Evolutionary conservation across 257 asterid genomes (phyloP), one percentile per base, ranked within the genome.

Genomic region (Solanum corneliomulleri): DNA sequence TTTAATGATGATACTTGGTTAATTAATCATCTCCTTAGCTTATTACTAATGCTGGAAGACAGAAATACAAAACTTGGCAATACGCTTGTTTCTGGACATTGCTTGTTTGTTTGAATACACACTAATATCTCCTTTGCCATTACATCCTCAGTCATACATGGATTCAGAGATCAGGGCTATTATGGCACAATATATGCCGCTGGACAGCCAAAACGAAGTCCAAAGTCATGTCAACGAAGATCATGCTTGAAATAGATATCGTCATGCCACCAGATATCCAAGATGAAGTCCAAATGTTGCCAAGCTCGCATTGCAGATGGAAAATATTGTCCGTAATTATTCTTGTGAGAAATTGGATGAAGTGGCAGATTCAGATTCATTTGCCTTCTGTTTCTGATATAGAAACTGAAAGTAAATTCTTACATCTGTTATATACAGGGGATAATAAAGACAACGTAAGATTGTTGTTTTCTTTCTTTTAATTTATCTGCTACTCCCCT

Each of bases 141-240:
- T 89, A 87, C 60, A 74, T 84, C 86, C 89, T 66, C 95, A 95
- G 98, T 89, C 97, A 18, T 96, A 96, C 82, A 96, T 96, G 99
- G 99, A 95, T 87, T 93, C 98, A 2, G 99, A 96, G 91, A 96
- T 96, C 85, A 92, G 97, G 91, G 98, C 99, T 49, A 95, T 96
- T 85, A 95, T 96, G 99, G 95, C 99, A 49, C 99, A 96, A 84
- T 96, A 94, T 91, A 96, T 96, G 98, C 99, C 99, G 45, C 93
- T 96, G 60, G 98, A 94, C 93, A 91, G 94, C 85, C 99, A 96
- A 90, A 89, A 83, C 85, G 98, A 94, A 84, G 95, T 95, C 25
- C 96, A 87, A 86, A 92, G 89, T 91, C 98, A 96, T 45, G 83
- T 60, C 14, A 85, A 89, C 16, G 96, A 89, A 0, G 94, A 91